A percentile compares a stretch with the other conserved stretches of the same genome.
phyloP scores from a whole-genome alignment of 2,329 filamentous ascomycete species.

The Alternaria angustiovoidea region DNA sequence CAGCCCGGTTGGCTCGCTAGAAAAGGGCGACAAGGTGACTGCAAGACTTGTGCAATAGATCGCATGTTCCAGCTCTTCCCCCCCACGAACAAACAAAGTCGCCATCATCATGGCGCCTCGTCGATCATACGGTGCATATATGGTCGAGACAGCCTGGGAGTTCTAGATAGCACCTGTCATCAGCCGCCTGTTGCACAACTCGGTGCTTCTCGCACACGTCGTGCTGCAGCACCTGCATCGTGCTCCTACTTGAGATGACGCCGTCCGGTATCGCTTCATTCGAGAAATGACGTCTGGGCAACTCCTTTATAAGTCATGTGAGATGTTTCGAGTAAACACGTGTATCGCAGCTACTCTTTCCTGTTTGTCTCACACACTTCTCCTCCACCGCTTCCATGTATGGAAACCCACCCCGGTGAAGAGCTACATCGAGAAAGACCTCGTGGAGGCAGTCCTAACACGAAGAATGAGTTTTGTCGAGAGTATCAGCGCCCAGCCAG shows the following conservation, averaged over 20 bases:
- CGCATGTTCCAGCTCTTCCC: slow-evolving; percentile 2
- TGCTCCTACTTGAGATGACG: background rate
- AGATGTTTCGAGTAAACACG: background rate
- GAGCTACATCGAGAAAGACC: background rate
- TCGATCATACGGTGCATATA: background rate
- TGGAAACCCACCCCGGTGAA: background rate
- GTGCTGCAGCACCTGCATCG: slow-evolving; percentile 23
- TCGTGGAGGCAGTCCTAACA: background rate
- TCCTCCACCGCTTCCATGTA: background rate
- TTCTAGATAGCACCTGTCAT: background rate
- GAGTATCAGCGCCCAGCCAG: background rate
- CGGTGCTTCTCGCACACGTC: slow-evolving; percentile 12
- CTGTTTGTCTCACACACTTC: background rate
- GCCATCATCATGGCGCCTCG: background rate
- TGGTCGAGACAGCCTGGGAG: background rate
- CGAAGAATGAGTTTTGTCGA: background rate
- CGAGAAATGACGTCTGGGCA: background rate
- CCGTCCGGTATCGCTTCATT: background rate
- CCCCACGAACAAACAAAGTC: background rate
- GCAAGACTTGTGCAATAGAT: background rate
- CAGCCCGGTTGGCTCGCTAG: slow-evolving; percentile 16
- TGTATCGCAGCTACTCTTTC: background rate
- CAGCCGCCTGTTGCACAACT: slow-evolving; percentile 11
- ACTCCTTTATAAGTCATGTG: background rate
- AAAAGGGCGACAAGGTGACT: slow-evolving; percentile 10